Evolutionary conservation across 352 stramenopile genomes (phyloP).

Genomic region (Phytophthora rubi): DNA sequence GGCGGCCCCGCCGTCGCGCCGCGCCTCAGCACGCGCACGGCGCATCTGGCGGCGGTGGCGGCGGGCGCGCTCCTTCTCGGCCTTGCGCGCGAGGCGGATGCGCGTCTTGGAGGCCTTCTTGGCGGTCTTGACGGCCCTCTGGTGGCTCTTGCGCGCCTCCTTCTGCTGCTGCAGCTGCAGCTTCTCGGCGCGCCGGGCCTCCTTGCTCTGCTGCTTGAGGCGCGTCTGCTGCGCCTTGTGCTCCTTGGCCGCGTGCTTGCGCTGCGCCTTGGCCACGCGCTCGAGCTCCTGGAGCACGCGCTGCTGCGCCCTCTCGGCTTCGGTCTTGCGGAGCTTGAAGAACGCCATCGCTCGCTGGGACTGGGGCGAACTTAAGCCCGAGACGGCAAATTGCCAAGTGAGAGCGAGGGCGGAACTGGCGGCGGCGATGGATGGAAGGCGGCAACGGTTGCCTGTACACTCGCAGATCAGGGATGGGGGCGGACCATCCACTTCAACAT

Average conservation of each 20-base stretch:
- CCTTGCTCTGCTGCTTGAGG: conserved; percentile 26
- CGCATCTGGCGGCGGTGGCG: conserved; percentile 10
- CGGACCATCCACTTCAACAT: conserved; percentile 38
- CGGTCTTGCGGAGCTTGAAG: conserved; percentile 33
- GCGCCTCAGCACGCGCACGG: neutral
- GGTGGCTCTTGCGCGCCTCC: conserved; percentile 22
- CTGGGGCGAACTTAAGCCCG: conserved; percentile 11
- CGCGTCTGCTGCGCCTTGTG: conserved; percentile 29
- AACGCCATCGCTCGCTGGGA: conserved; percentile 19
- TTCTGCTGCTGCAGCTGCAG: conserved; percentile 26
- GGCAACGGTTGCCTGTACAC: conserved; percentile 24
- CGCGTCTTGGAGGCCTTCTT: conserved; percentile 39
- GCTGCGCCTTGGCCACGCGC: conserved; percentile 32
- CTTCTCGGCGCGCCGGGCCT: conserved; percentile 22
- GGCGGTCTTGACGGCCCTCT: conserved; percentile 20
- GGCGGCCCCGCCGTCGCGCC: neutral
- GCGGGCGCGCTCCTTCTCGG: conserved; percentile 28
- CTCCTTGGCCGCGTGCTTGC: conserved; percentile 25
- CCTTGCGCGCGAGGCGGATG: conserved; percentile 21
- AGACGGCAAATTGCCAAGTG: conserved; percentile 40
- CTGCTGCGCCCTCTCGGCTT: conserved; percentile 35
- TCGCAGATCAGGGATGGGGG: conserved; percentile 24
- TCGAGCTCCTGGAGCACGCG: conserved; percentile 34
- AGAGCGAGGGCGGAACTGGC: conserved; percentile 13
- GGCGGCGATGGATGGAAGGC: conserved; percentile 23